phyloP scores from a whole-genome alignment of 2,329 filamentous ascomycete species.

The Aspergillus ochraceus region DNA sequence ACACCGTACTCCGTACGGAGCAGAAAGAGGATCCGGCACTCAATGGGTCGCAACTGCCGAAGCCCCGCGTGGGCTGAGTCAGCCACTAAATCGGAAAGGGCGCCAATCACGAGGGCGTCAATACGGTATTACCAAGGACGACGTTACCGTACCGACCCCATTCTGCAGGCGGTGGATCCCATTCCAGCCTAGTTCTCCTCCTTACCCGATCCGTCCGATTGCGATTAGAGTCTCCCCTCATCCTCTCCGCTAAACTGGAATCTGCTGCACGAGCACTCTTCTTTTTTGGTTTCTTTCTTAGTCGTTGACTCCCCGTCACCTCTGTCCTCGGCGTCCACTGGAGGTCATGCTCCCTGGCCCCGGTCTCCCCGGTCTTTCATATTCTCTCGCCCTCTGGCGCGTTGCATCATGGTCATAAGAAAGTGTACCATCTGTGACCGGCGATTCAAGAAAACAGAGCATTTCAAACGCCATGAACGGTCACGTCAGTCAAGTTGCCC shows the following conservation, averaged over 20 bases:
- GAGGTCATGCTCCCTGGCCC: conserved; percentile 7
- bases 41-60: background rate
- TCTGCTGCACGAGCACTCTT: background rate
- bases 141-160: background rate
- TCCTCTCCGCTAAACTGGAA: background rate
- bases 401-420: conserved; percentile 40
- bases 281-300: conserved; percentile 3
- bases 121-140: too few relatives aligned
- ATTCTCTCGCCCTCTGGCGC: conserved; percentile 10
- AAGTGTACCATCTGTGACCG: conserved; percentile 53
- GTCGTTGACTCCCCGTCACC: background rate
- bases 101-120: too few relatives aligned
- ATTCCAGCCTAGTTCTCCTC: background rate
- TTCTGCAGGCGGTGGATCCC: background rate
- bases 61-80: background rate
- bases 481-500: conserved; percentile 47
- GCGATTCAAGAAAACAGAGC: conserved; percentile 57
- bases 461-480: conserved; percentile 56
- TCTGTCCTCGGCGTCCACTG: background rate
- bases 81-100: background rate
- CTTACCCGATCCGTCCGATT: background rate
- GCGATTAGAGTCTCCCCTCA: background rate
- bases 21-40: background rate
- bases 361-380: background rate
- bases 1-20: too few relatives aligned